Base-by-base conservation (phyloP, 1,284 basidiomycete species). In the Mycena sp. region DNA sequence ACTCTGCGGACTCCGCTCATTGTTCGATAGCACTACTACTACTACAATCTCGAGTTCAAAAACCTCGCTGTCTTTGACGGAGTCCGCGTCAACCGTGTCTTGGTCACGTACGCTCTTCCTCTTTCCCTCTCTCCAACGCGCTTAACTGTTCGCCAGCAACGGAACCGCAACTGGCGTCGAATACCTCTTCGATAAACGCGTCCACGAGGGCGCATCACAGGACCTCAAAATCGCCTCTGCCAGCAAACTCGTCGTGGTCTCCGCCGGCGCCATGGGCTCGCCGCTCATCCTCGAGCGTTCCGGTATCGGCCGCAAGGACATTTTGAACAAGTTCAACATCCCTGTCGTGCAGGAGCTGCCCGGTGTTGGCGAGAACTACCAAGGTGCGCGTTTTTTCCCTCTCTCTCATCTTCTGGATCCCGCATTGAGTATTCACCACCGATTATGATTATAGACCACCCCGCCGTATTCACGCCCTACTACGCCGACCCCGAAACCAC, bases 361-460 rank as follows among this genome's bases (percentile, higher is more conserved):
- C 10, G 86, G 86, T 6, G 86, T 89, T 0, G 87, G 87, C 9
- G 81, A 85, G 64, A 77, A 80, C 65, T 82, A 85, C 50, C 67
- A 77, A 48, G 74, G 75, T 81, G 41, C 43, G 19, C 29, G 14
- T 46, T 11, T 23, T 43, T 21, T 14, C 40, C 40, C 30, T 19
- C 51, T 44, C 38, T 29, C 50, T 60, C 43, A 40, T 30, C 14
- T 51, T 61, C 38, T 25, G 37, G 25, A 11, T 49, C 12, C 43
- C 35, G 37, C 4, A 46, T 46, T 46, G 44, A 46, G 44, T 46
- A 46, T 28, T 46, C 12, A 46, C 44, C 26, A 46, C 51, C 29
- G 9, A 46, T 17, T 17, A 46, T 46, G 29, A 11, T 19, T 17
- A 23, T 63, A 86, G 85, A 86, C 65, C 85, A 87, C 65, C 74